Evolutionary conservation across 495 filamentous ascomycete species (phyloP).

Genomic region (Penicillium canariense): DNA sequence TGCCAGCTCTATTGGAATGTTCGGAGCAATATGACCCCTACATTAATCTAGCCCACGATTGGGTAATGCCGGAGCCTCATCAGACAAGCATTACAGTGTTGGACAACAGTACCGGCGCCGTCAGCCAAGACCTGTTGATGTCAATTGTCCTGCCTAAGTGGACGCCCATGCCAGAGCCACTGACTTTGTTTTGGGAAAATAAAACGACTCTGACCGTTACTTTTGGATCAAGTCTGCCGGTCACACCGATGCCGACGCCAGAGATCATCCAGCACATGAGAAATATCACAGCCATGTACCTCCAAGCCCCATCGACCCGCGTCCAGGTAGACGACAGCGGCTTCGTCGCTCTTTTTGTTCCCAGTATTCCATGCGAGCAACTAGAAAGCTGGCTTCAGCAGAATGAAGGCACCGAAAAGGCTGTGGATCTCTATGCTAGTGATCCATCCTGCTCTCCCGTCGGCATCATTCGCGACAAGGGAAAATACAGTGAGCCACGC

Average conservation of each 20-base stretch:
- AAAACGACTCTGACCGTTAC: slow-evolving; percentile 34
- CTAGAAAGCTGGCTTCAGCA: slow-evolving; percentile 25
- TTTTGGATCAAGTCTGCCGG: background rate
- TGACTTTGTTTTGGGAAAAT: slow-evolving; percentile 51
- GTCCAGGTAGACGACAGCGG: slow-evolving; percentile 31
- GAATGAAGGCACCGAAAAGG: slow-evolving; percentile 24
- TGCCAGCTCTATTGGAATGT: slow-evolving; percentile 46
- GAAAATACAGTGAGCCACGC: slow-evolving; percentile 28
- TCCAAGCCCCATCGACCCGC: slow-evolving; percentile 48
- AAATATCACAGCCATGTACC: slow-evolving; percentile 49
- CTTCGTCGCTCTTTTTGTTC: slow-evolving; percentile 43
- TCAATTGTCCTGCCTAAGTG: slow-evolving; percentile 45
- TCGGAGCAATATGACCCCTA: slow-evolving; percentile 63
- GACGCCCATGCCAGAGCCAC: slow-evolving; percentile 38
- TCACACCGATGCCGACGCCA: background rate
- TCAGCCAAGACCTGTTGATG: slow-evolving; percentile 33
- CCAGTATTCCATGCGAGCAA: slow-evolving; percentile 17
- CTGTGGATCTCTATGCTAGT: slow-evolving; percentile 23
- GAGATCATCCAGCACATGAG: slow-evolving; percentile 22
- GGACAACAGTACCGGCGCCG: slow-evolving; percentile 25
- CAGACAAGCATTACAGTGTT: slow-evolving; percentile 30
- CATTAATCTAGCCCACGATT: slow-evolving; percentile 55
- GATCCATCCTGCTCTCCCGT: background rate
- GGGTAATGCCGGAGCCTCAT: slow-evolving; percentile 40
- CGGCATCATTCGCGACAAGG: slow-evolving; percentile 34